Conservation (phyloP, 1,284 basidiomycete genomes). For the Mycosarcoma maydis region DNA sequence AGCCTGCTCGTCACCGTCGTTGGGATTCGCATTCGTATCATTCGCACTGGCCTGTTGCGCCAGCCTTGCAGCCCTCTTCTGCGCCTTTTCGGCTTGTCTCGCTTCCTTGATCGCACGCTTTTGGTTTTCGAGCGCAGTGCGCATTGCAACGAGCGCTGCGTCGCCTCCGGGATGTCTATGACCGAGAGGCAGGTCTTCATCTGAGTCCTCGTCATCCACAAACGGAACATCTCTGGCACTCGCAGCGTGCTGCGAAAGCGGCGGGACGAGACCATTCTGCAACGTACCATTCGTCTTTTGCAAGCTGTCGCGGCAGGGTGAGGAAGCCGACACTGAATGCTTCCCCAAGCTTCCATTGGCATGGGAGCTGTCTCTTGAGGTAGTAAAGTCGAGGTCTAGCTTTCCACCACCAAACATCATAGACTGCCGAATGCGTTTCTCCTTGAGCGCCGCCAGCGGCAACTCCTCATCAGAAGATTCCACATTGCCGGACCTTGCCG, state of each 20-base stretch:
- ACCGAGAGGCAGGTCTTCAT: constrained; percentile 57
- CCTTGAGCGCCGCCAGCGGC: constrained; percentile 52
- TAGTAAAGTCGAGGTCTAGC: constrained; percentile 50
- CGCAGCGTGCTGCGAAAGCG: constrained; percentile 1
- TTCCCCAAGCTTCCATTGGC: not conserved
- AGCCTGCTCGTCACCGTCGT: constrained; percentile 7
- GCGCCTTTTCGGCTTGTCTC: constrained; percentile 21
- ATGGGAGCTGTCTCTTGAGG: not conserved
- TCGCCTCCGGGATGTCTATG: constrained; percentile 44
- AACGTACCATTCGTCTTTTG: not conserved
- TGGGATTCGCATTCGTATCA: not conserved
- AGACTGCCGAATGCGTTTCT: constrained; percentile 45
- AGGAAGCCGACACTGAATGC: constrained; percentile 12
- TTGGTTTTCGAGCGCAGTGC: constrained; percentile 26
- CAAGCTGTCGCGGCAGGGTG: constrained; percentile 14
- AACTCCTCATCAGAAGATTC: constrained; percentile 57
- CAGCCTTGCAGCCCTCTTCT: constrained; percentile 24
- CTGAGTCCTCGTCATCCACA: constrained; percentile 44
- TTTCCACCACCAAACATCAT: constrained; percentile 39
- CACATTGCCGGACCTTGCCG: constrained; percentile 7
- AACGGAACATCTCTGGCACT: not conserved
- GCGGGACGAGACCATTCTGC: constrained; percentile 2
- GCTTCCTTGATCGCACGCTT: constrained; percentile 34
- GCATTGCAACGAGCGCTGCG: constrained; percentile 26
- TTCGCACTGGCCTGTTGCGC: constrained; percentile 16